Conservation (phyloP, 2,329 filamentous ascomycete species). For the Rhinocladiella similis region DNA sequence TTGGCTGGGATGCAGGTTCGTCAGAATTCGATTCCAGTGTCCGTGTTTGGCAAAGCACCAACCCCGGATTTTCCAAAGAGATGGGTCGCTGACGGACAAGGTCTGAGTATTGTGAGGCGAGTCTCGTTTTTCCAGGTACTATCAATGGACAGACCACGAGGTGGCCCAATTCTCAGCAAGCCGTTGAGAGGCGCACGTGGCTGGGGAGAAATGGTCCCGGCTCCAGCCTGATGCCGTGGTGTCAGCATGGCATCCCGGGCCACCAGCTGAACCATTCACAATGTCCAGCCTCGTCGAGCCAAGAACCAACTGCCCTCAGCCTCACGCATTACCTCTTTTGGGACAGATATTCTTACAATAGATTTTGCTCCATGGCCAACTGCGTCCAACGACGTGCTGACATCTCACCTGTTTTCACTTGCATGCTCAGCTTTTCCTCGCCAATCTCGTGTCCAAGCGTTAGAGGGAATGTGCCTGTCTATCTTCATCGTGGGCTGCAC, state of each 20-base stretch:
- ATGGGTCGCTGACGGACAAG: not conserved
- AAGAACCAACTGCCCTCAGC: not conserved
- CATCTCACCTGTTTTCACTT: not conserved
- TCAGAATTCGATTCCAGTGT: too few species aligned
- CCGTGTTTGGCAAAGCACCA: not conserved
- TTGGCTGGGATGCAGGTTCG: not conserved
- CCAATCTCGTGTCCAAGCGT: not conserved
- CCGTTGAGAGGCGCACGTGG: not conserved
- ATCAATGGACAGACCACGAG: not conserved
- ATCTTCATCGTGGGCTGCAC: not conserved
- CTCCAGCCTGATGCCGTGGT: not conserved
- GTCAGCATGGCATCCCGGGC: conserved; percentile 1
- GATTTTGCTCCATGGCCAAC: not conserved
- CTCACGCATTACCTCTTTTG: not conserved
- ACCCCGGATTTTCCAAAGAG: not conserved
- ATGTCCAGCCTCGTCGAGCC: conserved; percentile 11
- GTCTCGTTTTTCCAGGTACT: too few species aligned
- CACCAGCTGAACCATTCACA: conserved; percentile 1
- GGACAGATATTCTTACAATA: not conserved
- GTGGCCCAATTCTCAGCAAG: not conserved
- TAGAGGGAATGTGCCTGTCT: not conserved
- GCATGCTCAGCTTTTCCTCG: not conserved
- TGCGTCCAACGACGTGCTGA: not conserved
- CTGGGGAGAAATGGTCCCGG: not conserved
- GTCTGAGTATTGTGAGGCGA: too few species aligned